These are phyloP conservation scores for Discostella stelligeroides DNA, from an alignment of 108 stramenopile species.

Conservation along the genomic window DNA sequence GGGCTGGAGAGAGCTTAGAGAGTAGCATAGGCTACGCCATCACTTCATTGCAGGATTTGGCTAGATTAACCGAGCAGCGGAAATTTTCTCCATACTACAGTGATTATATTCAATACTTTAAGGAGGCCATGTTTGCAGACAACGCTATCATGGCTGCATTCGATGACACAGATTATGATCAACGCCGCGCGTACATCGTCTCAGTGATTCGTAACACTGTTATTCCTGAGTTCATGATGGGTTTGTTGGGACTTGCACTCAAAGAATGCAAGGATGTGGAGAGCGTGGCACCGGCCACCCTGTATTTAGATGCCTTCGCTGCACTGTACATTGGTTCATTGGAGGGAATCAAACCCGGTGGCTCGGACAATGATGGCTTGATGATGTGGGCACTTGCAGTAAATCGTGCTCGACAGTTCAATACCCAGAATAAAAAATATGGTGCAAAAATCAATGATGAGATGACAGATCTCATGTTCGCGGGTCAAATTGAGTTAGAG, in stretches of 20 bases:
- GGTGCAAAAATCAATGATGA: constrained; percentile 64
- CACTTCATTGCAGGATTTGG: constrained; percentile 67
- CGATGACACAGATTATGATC: constrained; percentile 45
- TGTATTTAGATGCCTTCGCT: constrained; percentile 78
- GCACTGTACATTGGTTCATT: constrained; percentile 81
- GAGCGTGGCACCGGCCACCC: constrained; percentile 38
- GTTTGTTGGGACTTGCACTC: constrained; percentile 55
- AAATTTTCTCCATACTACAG: constrained; percentile 67
- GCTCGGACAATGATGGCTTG: constrained; percentile 76
- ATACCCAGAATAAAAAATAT: constrained; percentile 56
- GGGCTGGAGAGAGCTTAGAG: constrained; percentile 63
- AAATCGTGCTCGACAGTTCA: constrained; percentile 76
- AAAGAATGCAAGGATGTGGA: constrained; percentile 52
- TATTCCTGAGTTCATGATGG: constrained; percentile 69
- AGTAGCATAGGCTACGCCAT: constrained; percentile 55
- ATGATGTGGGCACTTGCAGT: constrained; percentile 72
- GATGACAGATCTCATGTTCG: constrained; percentile 67
- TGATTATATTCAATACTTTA: constrained; percentile 32
- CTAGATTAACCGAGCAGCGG: constrained; percentile 38
- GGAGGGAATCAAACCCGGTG: constrained; percentile 67
- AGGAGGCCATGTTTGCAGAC: constrained; percentile 59
- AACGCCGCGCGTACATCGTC: constrained; percentile 54
- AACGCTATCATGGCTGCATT: constrained; percentile 56
- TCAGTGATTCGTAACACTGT: constrained; percentile 67
- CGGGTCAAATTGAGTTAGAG: constrained; percentile 68